phyloP scores from a whole-genome alignment of 2,329 filamentous ascomycete genomes.

The Rachicladosporium sp. region DNA sequence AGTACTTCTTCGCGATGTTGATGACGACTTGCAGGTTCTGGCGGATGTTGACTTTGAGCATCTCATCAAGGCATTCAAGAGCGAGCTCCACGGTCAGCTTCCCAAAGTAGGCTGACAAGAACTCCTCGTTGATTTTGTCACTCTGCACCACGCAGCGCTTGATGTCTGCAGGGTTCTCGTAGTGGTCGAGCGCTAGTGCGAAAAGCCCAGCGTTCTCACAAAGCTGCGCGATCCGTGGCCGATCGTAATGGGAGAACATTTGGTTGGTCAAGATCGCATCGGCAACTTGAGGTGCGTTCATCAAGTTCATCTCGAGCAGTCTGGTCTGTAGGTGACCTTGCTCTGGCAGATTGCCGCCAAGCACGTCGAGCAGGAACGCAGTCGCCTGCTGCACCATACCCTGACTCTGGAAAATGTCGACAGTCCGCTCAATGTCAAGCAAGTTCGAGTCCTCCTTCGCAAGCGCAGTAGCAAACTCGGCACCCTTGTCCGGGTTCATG shows the following conservation, averaged over 20 bases:
- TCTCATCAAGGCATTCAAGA: constrained; percentile 84
- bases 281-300: constrained; percentile 92
- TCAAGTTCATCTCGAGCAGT: constrained; percentile 91
- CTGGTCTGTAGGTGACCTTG: constrained; percentile 89
- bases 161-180: constrained; percentile 77
- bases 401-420: constrained; percentile 96
- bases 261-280: constrained; percentile 96
- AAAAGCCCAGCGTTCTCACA: constrained; percentile 83
- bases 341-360: constrained; percentile 90
- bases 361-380: constrained; percentile 89
- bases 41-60: constrained; percentile 93
- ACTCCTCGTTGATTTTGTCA: constrained; percentile 80
- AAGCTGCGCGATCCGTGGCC: constrained; percentile 71
- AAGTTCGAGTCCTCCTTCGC: constrained; percentile 80
- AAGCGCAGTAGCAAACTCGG: constrained; percentile 85
- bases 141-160: constrained; percentile 83
- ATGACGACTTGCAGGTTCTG: constrained; percentile 93
- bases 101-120: constrained; percentile 85
- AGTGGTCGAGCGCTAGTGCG: constrained; percentile 69
- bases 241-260: constrained; percentile 97
- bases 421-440: constrained; percentile 85
- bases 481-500: constrained; percentile 70
- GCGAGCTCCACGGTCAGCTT: constrained; percentile 92
- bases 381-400: constrained; percentile 97
- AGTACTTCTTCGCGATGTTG: constrained; percentile 94